phyloP scores from a whole-genome alignment of 805 yeast genomes.

The Vanderwaltozyma tropicalis region DNA sequence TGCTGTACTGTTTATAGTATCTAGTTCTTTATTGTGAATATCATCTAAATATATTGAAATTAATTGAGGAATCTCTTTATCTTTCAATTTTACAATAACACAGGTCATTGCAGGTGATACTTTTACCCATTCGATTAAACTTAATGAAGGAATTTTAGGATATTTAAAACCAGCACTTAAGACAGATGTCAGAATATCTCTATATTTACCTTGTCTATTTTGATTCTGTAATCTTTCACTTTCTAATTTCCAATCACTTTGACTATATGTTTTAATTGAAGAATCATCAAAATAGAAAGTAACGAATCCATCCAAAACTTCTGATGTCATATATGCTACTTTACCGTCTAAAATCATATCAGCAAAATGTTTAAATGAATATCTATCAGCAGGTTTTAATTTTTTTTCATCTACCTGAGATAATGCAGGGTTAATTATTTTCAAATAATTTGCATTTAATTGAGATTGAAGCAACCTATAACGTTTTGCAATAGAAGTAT shows the following conservation, averaged over 20 bases:
- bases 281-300: constrained; percentile 21
- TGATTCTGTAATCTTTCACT: constrained; percentile 16
- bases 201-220: constrained; percentile 15
- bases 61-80: constrained; percentile 13
- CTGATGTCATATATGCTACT: constrained; percentile 17
- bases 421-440: constrained; percentile 8
- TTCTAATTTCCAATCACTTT: constrained; percentile 22
- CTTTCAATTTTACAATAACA: constrained; percentile 15
- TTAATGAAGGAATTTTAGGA: constrained; percentile 15
- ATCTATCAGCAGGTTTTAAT: constrained; percentile 6
- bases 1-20: constrained; percentile 22
- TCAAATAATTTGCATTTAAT: constrained; percentile 15
- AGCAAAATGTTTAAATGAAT: constrained; percentile 8
- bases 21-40: constrained; percentile 9
- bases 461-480: constrained; percentile 13
- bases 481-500: constrained; percentile 19
- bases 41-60: constrained; percentile 7
- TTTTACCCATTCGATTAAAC: constrained; percentile 22
- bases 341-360: constrained; percentile 11
- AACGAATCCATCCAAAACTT: constrained; percentile 20
- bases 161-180: constrained; percentile 22
- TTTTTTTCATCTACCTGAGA: not conserved
- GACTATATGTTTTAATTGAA: constrained; percentile 14
- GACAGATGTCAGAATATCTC: constrained; percentile 22
- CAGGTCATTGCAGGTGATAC: constrained; percentile 29